A percentile compares a stretch with the other conserved stretches of the same genome.
These are phyloP conservation scores for Ceratocystis destructans DNA, from an alignment of 2,329 filamentous ascomycete genomes.

Conservation along the genomic window DNA sequence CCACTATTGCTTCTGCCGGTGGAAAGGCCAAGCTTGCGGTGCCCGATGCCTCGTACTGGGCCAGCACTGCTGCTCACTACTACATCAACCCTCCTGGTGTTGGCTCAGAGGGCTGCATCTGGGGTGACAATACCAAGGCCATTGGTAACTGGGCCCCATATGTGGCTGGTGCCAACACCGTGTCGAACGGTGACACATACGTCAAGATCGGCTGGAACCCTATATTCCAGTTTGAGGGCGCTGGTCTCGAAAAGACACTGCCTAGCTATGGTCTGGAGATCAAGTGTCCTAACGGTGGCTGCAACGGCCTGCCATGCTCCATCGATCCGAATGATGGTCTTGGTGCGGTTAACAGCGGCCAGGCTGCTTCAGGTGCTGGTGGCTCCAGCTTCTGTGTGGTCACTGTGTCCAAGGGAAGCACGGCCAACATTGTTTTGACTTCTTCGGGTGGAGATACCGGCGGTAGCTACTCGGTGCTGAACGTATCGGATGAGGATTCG, in stretches of 20 bases:
- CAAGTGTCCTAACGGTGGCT: conserved; percentile 50
- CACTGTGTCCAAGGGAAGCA: conserved; percentile 52
- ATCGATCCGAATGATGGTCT: conserved; percentile 48
- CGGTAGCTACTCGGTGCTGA: conserved; percentile 14
- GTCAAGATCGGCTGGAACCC: conserved; percentile 70
- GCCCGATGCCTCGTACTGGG: conserved; percentile 58
- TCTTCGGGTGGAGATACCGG: conserved; percentile 33
- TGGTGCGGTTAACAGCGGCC: conserved; percentile 45
- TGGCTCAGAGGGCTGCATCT: conserved; percentile 50
- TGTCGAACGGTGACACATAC: conserved; percentile 49
- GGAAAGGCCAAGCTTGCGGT: conserved; percentile 48
- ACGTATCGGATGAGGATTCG: background rate
- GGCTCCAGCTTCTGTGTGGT: conserved; percentile 62
- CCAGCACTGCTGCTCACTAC: conserved; percentile 59
- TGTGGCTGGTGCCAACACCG: conserved; percentile 62
- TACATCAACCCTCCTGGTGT: conserved; percentile 67
- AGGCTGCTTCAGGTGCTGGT: conserved; percentile 47
- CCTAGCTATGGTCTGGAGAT: conserved; percentile 58
- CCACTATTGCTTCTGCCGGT: conserved; percentile 47
- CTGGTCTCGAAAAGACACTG: conserved; percentile 39
- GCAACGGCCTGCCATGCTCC: conserved; percentile 60
- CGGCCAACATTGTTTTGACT: conserved; percentile 53
- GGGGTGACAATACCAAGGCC: conserved; percentile 50
- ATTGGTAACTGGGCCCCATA: conserved; percentile 67
- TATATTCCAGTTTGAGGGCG: conserved; percentile 52